Conservation (phyloP, 805 yeast genomes). For the Tetrapisispora fleetii region DNA sequence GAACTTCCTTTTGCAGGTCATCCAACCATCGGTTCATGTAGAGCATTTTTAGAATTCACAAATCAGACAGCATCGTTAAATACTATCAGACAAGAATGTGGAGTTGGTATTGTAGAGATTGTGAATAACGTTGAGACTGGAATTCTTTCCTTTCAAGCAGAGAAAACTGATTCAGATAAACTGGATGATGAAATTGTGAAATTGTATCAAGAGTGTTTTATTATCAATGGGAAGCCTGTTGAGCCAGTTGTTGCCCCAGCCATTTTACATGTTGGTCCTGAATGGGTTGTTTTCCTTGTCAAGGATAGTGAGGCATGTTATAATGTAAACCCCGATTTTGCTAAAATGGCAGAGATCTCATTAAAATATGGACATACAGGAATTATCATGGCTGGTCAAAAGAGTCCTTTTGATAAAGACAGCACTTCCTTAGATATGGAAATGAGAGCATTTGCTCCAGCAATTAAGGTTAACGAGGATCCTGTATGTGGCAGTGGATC, state of each 20-base stretch:
- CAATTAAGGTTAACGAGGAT: conserved; percentile 34
- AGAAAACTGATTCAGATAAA: conserved; percentile 7
- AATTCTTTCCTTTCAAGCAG: conserved; percentile 25
- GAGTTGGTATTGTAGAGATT: conserved; percentile 35
- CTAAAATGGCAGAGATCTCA: conserved; percentile 15
- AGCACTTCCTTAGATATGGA: conserved; percentile 25
- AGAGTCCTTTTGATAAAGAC: conserved; percentile 1
- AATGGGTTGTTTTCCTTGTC: conserved; percentile 35
- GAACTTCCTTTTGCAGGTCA: conserved; percentile 60
- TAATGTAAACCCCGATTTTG: conserved; percentile 27
- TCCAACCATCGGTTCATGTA: conserved; percentile 47
- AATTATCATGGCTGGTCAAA: conserved; percentile 32
- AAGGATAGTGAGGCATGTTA: conserved; percentile 27
- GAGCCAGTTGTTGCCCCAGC: conserved; percentile 17
- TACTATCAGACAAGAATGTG: conserved; percentile 36
- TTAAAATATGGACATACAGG: conserved; percentile 26
- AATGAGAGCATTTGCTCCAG: conserved; percentile 38
- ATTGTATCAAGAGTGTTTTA: conserved; percentile 4
- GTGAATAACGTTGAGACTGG: conserved; percentile 13
- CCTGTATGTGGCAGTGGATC: conserved; percentile 51
- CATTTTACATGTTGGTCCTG: conserved; percentile 36
- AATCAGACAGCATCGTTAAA: conserved; percentile 16
- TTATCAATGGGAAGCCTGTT: conserved; percentile 6
- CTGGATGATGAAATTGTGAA: conserved; percentile 6
- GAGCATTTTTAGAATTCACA: conserved; percentile 35